Evolutionary conservation across 352 stramenopile genomes (phyloP), one percentile per base, ranked within the genome.

Genomic region (Aphanomyces cochlioides): DNA sequence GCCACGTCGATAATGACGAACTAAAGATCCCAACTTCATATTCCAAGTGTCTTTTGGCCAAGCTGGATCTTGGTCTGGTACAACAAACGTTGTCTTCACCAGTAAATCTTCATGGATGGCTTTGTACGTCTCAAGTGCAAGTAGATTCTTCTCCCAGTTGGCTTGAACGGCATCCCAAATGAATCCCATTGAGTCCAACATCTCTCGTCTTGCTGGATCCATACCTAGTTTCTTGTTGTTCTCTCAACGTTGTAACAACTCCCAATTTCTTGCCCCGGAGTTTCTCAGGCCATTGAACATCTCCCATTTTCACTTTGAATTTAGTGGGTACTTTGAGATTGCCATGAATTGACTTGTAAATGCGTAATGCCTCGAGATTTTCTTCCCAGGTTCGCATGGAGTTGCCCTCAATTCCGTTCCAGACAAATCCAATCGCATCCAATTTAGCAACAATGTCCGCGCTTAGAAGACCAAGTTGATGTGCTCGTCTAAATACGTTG

Each of bases 301-400:
- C 21, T 10, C n/a, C 41, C 10, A 12, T 56, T 56, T 19, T 19
- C 10, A 53, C 41, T 19, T 12, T 56, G n/a, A 66, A 53, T 66
- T 2, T 12, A n/a, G 7, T 56, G 28, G 28, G 2, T 2, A 66
- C 19, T 12, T 50, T n/a, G 19, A 66, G 47, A 34, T 66, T 66
- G 37, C 57, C 57, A 56, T 56, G 21, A 3, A 66, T 56, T 66
- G 38, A n/a, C 3, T 66, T 66, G 57, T 66, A 66, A n/a, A 34
- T 66, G 37, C 19, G 38, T 37, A 66, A 56, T 8, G 57, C 57
- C 10, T 50, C 8, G 8, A 38, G 8, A 34, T n/a, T 66, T 47
- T 53, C 10, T n/a, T 56, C 47, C 57, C 57, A 28, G 28, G 28
- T 2, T 28, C 28, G 28, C 28, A 28, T 28, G 28, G 28, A 66